Conservation (phyloP, 2,329 filamentous ascomycete genomes). For the Knoxdaviesia proteae region DNA sequence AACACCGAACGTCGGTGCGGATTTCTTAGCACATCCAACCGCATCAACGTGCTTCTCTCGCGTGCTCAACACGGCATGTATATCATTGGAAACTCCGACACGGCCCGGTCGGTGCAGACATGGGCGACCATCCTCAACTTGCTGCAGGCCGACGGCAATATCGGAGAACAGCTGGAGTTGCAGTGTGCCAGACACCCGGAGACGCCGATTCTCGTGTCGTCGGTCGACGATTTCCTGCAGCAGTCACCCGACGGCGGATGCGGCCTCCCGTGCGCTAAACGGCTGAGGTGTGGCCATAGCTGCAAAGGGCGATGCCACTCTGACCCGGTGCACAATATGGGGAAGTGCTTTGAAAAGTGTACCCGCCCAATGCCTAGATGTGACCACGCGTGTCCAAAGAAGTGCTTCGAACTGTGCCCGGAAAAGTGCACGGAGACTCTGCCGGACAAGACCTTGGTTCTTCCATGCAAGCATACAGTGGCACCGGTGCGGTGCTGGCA, state of each 20-base stretch:
- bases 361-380: no score
- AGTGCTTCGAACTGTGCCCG: no score
- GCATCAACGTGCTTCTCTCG: slow-evolving; percentile 50
- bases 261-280: neutral
- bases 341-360: no score
- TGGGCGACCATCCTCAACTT: slow-evolving; percentile 38
- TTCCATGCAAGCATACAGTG: no score
- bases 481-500: no score
- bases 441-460: no score
- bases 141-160: slow-evolving; percentile 25
- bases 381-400: no score
- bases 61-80: slow-evolving; percentile 44
- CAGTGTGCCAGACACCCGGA: slow-evolving; percentile 38
- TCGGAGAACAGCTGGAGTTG: slow-evolving; percentile 41
- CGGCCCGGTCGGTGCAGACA: slow-evolving; percentile 18
- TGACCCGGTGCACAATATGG: no score
- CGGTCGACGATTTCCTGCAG: slow-evolving; percentile 34
- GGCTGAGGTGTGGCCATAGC: no score
- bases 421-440: no score
- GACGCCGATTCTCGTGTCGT: slow-evolving; percentile 19
- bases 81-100: slow-evolving; percentile 49
- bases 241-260: slow-evolving; percentile 54
- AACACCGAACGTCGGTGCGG: slow-evolving; percentile 45
- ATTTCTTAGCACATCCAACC: slow-evolving; percentile 44
- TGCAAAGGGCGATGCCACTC: no score